phyloP scores from a whole-genome alignment of 1,139 yeast species.

The Candida tunisiensis region DNA sequence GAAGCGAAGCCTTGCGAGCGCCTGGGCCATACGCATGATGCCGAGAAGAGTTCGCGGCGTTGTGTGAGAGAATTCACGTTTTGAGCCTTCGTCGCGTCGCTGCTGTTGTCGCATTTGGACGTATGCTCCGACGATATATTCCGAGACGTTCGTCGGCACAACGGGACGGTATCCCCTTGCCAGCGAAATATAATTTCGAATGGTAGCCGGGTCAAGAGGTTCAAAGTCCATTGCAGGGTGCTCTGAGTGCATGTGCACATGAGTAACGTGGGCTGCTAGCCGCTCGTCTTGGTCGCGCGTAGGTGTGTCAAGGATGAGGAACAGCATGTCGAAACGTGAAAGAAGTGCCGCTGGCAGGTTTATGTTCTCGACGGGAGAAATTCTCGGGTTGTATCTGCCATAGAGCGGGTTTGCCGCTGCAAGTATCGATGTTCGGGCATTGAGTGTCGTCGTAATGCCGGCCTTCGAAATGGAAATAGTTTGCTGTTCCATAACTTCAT shows the following conservation, averaged over 20 bases:
- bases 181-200: slow-evolving; percentile 75
- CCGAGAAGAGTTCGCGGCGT: slow-evolving; percentile 93
- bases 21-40: slow-evolving; percentile 84
- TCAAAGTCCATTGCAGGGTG: slow-evolving; percentile 68
- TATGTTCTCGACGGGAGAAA: slow-evolving; percentile 90
- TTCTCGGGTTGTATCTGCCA: slow-evolving; percentile 82
- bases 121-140: slow-evolving; percentile 73
- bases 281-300: slow-evolving; percentile 64
- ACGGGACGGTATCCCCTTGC: slow-evolving; percentile 81
- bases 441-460: slow-evolving; percentile 90
- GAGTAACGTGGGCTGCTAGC: slow-evolving; percentile 86
- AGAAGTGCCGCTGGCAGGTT: slow-evolving; percentile 92
- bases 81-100: slow-evolving; percentile 60
- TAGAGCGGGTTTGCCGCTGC: slow-evolving; percentile 98
- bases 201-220: slow-evolving; percentile 64
- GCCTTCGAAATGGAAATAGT: slow-evolving; percentile 96
- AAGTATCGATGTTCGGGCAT: slow-evolving; percentile 87
- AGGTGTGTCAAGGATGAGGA: slow-evolving; percentile 75
- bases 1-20: slow-evolving; percentile 79
- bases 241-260: slow-evolving; percentile 81
- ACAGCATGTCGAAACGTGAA: slow-evolving; percentile 88
- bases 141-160: slow-evolving; percentile 76
- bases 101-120: slow-evolving; percentile 89
- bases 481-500: slow-evolving; percentile 99
- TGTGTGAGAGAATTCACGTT: slow-evolving; percentile 71